These are phyloP conservation scores for Colletotrichum sp. DNA, from an alignment of 2,329 filamentous ascomycete species.

Conservation along the genomic window DNA sequence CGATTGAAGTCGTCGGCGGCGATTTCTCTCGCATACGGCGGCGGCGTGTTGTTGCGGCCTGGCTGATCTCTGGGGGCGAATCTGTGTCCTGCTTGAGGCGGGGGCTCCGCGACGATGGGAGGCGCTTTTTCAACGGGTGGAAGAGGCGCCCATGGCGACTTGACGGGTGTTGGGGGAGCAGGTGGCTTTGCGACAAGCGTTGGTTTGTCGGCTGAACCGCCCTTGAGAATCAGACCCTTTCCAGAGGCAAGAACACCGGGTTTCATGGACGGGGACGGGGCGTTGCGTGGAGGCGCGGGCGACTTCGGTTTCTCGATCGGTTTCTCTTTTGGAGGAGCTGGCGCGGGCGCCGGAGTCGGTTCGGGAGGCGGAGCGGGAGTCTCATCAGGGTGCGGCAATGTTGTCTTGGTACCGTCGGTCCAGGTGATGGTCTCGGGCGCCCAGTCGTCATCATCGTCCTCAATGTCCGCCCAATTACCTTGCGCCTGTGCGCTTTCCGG, in stretches of 20 bases:
- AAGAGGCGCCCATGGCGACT: constrained; percentile 90
- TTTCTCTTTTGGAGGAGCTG: constrained; percentile 32
- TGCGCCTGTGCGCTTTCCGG: constrained; percentile 77
- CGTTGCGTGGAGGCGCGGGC: constrained; percentile 36
- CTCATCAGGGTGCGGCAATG: constrained; percentile 69
- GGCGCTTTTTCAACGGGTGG: constrained; percentile 85
- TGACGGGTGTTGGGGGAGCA: constrained; percentile 71
- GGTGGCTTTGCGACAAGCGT: constrained; percentile 77
- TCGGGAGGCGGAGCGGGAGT: constrained; percentile 30
- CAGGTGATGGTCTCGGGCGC: constrained; percentile 84
- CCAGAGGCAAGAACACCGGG: constrained; percentile 54
- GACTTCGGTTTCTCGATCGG: constrained; percentile 50
- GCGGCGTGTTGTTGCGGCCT: constrained; percentile 58
- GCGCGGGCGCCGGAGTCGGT: constrained; percentile 29
- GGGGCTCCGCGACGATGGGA: constrained; percentile 67
- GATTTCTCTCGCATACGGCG: constrained; percentile 75
- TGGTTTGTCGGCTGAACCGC: constrained; percentile 69
- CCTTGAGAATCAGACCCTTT: constrained; percentile 70
- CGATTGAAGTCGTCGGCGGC: constrained; percentile 93
- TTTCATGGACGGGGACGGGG: constrained; percentile 47
- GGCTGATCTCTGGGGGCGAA: constrained; percentile 29
- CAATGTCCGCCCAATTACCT: constrained; percentile 88
- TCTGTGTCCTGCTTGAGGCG: constrained; percentile 33
- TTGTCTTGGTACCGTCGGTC: constrained; percentile 87
- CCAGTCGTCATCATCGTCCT: constrained; percentile 89